Evolutionary conservation across 495 filamentous ascomycete genomes (phyloP).

Genomic region (Penicillium roqueforti): DNA sequence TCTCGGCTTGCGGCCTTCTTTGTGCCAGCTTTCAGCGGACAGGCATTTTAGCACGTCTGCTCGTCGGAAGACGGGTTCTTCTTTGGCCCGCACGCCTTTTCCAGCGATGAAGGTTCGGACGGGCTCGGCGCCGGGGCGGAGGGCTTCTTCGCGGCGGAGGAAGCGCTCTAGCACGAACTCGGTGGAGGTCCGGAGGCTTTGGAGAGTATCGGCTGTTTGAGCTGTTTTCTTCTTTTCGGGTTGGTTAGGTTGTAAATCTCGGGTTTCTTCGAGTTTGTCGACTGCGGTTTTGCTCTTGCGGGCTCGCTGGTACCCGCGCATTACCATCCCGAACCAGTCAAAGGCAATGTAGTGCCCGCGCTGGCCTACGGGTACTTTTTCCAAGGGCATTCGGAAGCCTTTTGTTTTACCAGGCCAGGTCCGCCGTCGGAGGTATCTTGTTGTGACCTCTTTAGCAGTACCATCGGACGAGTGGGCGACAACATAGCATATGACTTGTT

Average conservation of each 20-base stretch:
- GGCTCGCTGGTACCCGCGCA: constrained; percentile 67
- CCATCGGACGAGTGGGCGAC: constrained; percentile 80
- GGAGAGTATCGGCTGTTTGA: constrained; percentile 72
- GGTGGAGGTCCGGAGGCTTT: constrained; percentile 79
- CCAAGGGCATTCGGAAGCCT: constrained; percentile 68
- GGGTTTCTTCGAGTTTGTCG: constrained; percentile 74
- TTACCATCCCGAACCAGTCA: constrained; percentile 82
- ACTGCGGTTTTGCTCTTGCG: constrained; percentile 56
- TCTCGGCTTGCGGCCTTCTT: constrained; percentile 78
- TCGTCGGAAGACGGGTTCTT: constrained; percentile 77
- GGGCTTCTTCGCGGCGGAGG: constrained; percentile 86
- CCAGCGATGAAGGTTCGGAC: constrained; percentile 70
- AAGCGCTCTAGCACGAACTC: constrained; percentile 85
- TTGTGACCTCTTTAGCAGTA: constrained; percentile 92
- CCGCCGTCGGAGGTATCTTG: constrained; percentile 81
- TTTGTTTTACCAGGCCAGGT: constrained; percentile 89
- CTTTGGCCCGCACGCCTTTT: constrained; percentile 61
- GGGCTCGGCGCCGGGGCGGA: constrained; percentile 61
- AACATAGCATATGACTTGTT: constrained; percentile 90
- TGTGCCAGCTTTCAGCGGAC: constrained; percentile 95
- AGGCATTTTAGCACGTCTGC: constrained; percentile 80
- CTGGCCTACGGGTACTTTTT: constrained; percentile 72
- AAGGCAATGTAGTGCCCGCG: constrained; percentile 67
- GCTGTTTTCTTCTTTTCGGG: constrained; percentile 64
- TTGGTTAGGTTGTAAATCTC: constrained; percentile 67